These are phyloP conservation scores for Onygenales sp. DNA, from an alignment of 2,329 filamentous ascomycete species.

Conservation along the genomic window DNA sequence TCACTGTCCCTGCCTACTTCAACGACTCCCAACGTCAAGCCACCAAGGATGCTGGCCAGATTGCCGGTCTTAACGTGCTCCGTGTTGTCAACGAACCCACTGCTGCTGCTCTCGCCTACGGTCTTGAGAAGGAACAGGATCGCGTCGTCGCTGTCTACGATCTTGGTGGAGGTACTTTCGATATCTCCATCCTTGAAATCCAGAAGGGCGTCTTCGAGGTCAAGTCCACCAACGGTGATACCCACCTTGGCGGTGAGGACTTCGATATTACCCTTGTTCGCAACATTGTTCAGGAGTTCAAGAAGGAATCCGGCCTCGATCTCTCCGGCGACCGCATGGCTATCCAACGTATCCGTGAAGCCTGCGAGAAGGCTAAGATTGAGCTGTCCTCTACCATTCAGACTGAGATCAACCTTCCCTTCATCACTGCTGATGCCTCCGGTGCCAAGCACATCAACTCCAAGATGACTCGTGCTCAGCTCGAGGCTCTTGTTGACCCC, in stretches of 20 bases:
- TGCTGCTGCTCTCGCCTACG: constrained; percentile 89
- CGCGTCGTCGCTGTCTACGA: constrained; percentile 91
- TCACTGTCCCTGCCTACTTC: constrained; percentile 96
- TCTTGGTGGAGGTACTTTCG: constrained; percentile 96
- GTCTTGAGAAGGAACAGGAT: constrained; percentile 89
- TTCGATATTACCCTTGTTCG: constrained; percentile 93
- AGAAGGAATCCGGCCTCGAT: constrained; percentile 89
- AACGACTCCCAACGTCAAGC: constrained; percentile 97
- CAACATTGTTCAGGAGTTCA: constrained; percentile 89
- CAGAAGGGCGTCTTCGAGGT: constrained; percentile 98
- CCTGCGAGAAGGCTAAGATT: constrained; percentile 98
- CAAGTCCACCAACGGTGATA: constrained; percentile 98
- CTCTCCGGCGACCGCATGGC: constrained; percentile 91
- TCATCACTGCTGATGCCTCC: constrained; percentile 92
- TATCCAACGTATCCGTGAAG: constrained; percentile 97
- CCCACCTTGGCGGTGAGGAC: constrained; percentile 95
- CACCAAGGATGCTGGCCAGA: constrained; percentile 96
- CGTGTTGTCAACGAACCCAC: constrained; percentile 98
- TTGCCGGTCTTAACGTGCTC: constrained; percentile 89
- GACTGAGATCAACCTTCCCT: constrained; percentile 96
- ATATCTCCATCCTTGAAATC: constrained; percentile 96
- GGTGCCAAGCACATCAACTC: constrained; percentile 98
- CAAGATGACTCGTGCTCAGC: constrained; percentile 85
- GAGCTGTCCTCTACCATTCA: constrained; percentile 90
- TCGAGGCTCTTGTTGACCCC: constrained; percentile 86